Evolutionary conservation across 1,139 yeast species (phyloP), one percentile per base, ranked within the genome.

Genomic region (Yamadazyma sp.): DNA sequence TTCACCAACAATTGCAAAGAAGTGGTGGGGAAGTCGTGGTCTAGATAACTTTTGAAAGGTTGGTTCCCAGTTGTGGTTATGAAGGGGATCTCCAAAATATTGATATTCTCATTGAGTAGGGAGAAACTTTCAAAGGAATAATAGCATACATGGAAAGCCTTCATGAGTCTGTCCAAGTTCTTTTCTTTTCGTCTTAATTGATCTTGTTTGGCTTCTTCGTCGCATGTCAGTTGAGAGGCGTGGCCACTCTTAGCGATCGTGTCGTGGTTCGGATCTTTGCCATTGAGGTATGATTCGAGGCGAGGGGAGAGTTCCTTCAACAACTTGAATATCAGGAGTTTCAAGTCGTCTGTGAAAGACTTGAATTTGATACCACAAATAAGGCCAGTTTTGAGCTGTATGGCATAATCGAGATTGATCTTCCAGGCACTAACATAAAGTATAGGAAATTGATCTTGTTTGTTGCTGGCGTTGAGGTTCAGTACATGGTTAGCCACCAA

Each of bases 51-150:
- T 2, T 47, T 47, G 23, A 67, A 53, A n/a, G 57, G 47, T 27
- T 55, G 54, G 31, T 60, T 55, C 25, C 55, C 56, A 9, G 54
- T 49, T 12, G 65, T 54, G 3, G 69, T 58, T 1, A 65, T 55
- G 39, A 69, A 58, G 0, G 77, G 77, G 11, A 72, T 59, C 23
- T 67, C 73, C 14, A 49, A 41, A 4, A 68, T 37, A 14, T 47
- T 47, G 11, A 61, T 48, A 40, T 64, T 63, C 36, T 67, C 73
- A 8, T 66, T 42, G 37, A 65, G 62, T 3, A 70, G 26, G 8
- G 70, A 59, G 20, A 41, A 48, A 48, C 36, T 57, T 8, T 48
- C 47, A 1, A 50, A 36, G 8, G 42, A 41, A 12, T 43, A 34
- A 31, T 52, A 51, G 3, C 51, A 17, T 4, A 44, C 37, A 17